These are phyloP conservation scores for Exophiala calicioides DNA, from an alignment of 2,329 filamentous ascomycete genomes.

Conservation along the genomic window DNA sequence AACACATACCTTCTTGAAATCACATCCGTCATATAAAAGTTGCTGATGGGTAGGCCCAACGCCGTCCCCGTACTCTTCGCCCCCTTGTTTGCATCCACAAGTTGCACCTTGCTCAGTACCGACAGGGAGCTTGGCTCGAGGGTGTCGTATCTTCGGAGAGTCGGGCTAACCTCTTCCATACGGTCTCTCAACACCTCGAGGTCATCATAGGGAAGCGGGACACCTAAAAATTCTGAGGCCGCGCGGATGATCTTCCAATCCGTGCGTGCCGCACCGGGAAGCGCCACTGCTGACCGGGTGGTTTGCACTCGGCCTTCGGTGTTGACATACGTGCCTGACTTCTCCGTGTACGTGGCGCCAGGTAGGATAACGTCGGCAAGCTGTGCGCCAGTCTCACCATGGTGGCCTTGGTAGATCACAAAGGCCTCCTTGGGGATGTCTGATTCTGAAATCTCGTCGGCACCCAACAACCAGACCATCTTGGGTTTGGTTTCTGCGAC, in stretches of 20 bases:
- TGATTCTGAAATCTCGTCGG: slow-evolving; percentile 80
- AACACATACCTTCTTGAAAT: slow-evolving; percentile 95
- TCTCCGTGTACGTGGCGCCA: slow-evolving; percentile 95
- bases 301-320: slow-evolving; percentile 96
- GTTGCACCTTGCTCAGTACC: slow-evolving; percentile 84
- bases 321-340: slow-evolving; percentile 94
- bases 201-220: slow-evolving; percentile 88
- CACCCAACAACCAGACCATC: slow-evolving; percentile 94
- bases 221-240: slow-evolving; percentile 84
- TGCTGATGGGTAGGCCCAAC: slow-evolving; percentile 82
- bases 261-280: slow-evolving; percentile 85
- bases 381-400: slow-evolving; percentile 90
- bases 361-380: slow-evolving; percentile 92
- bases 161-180: slow-evolving; percentile 92
- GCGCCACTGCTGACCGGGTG: slow-evolving; percentile 82
- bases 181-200: slow-evolving; percentile 85
- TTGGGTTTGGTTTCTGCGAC: slow-evolving; percentile 86
- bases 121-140: slow-evolving; percentile 77
- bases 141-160: slow-evolving; percentile 84
- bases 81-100: slow-evolving; percentile 96
- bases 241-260: slow-evolving; percentile 99
- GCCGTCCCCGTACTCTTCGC: slow-evolving; percentile 69
- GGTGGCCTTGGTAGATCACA: slow-evolving; percentile 96
- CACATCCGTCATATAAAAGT: slow-evolving; percentile 98
- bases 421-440: slow-evolving; percentile 96